Base-by-base conservation (phyloP, 306 rosid genomes). In the Hippophae tibetana region DNA sequence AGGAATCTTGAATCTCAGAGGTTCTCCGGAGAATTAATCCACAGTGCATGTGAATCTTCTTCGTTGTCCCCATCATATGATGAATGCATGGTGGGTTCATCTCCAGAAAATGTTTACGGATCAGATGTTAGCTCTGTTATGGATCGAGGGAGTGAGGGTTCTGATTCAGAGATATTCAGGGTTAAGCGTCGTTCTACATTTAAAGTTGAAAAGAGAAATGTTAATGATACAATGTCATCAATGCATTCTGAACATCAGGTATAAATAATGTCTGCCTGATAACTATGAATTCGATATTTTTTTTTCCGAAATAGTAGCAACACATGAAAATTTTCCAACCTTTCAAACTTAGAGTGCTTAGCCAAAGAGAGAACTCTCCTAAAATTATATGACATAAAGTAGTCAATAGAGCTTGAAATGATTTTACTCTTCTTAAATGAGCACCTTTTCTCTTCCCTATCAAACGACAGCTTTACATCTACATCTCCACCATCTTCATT, bases 161-260 rank as follows among this genome's bases (percentile, higher is more conserved):
- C 97, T 27, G 99, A 93, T 72, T 74, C 86, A 3, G 90, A 81
- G 69, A 82, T 77, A 57, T 93, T 93, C 72, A 76, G 97, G 78
- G 97, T 84, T 66, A 93, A 93, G 71, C 94, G 99, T n/a, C 93
- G 90, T 56, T 74, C 97, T 14, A 71, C 93, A 42, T 79, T 78
- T 69, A 86, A 78, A 82, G 79, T 83, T 50, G 88, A 84, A 62
- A 93, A 69, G 76, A 84, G 84, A 71, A 78, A 61, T 58, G 9
- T 61, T 48, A 72, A 57, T 58, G 73, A 78, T 57, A 43, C 13
- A 52, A 62, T 74, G 65, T 64, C 75, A 65, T 43, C 60, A 31
- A 80, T 66, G 67, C 82, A 74, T 72, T 68, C 81, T 64, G 83
- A 77, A 61, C 84, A 82, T 65, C 84, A 84, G 99, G 99, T 93